phyloP scores from a whole-genome alignment of 2,329 filamentous ascomycete species.

The Fusarium subtropicale region DNA sequence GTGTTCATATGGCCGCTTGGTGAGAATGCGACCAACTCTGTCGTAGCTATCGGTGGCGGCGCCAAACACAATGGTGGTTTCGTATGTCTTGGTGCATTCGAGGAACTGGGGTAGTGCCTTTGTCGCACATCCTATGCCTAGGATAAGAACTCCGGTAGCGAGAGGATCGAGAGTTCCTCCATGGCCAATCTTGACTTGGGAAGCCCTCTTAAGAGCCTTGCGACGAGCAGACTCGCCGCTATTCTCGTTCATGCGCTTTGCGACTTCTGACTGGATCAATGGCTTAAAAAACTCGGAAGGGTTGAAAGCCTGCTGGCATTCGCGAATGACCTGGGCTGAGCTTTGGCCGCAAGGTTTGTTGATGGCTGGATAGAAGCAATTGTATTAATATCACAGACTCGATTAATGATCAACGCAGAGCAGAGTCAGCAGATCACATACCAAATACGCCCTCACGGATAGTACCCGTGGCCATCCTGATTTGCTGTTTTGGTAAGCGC shows the following conservation, averaged over 20 bases:
- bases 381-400: conserved; percentile 20
- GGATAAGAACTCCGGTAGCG: conserved; percentile 90
- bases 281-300: conserved; percentile 82
- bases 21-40: conserved; percentile 83
- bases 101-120: conserved; percentile 85
- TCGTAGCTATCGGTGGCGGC: conserved; percentile 95
- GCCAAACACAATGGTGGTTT: conserved; percentile 89
- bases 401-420: not conserved
- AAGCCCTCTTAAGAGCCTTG: conserved; percentile 65
- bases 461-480: conserved; percentile 66
- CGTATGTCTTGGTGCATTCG: conserved; percentile 92
- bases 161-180: conserved; percentile 95
- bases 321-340: conserved; percentile 90
- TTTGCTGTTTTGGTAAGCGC: conserved; percentile 48
- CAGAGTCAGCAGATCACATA: conserved; percentile 50
- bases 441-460: conserved; percentile 70
- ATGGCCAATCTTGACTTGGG: conserved; percentile 93
- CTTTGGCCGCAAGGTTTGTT: conserved; percentile 90
- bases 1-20: conserved; percentile 79
- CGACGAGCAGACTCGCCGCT: conserved; percentile 70
- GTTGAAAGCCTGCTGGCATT: conserved; percentile 86
- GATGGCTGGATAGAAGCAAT: conserved; percentile 71
- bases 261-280: conserved; percentile 74
- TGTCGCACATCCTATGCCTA: conserved; percentile 88
- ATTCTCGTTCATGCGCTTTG: conserved; percentile 66